Base-by-base conservation (phyloP, 768 basidiomycete genomes). In the Leccinellum rugosiceps region DNA sequence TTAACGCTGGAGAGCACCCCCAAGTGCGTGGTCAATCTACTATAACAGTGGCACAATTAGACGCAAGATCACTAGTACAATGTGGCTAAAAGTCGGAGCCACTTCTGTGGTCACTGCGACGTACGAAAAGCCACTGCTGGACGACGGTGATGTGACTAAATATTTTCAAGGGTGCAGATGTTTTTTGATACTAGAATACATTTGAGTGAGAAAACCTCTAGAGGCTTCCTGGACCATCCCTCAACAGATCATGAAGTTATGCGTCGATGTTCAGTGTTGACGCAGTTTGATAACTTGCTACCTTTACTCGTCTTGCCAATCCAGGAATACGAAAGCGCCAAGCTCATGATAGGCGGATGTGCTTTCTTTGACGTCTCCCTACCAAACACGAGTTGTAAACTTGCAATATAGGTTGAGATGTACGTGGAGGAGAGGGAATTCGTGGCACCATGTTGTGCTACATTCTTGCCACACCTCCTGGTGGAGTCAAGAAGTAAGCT, bases 391-490 rank as follows among this genome's bases (percentile, higher is more conserved):
- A 25, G 34, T n/a, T 43, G 6, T 13, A 35, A 35, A 35, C 15
- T 35, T 35, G 14, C 6, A 34, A 15, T 35, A 21, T 34, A 54
- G 48, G 11, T 30, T 19, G 26, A 14, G 21, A 50, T 35, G 11
- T 55, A 56, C 28, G 45, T 53, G 32, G 53, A 53, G 25, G 25
- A 25, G 25, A 60, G 38, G 25, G 44, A n/a, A 17, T 35, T 64
- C 34, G 53, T 52, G 21, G 47, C 26, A 4, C 11, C 53, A 46
- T 57, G 4, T 41, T 57, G 30, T 57, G 58, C 28, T 56, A 53
- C 25, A 54, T 66, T 31, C 55, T 58, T 30, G 55, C 56, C 3
- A 62, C 56, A 21, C 44, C 58, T 46, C 35, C 52, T 28, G 55
- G 44, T 8, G 50, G 30, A 17, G 49, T 61, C 28, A 43, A 35